phyloP scores from a whole-genome alignment of 257 asterid genomes.

The Cinchona pubescens region DNA sequence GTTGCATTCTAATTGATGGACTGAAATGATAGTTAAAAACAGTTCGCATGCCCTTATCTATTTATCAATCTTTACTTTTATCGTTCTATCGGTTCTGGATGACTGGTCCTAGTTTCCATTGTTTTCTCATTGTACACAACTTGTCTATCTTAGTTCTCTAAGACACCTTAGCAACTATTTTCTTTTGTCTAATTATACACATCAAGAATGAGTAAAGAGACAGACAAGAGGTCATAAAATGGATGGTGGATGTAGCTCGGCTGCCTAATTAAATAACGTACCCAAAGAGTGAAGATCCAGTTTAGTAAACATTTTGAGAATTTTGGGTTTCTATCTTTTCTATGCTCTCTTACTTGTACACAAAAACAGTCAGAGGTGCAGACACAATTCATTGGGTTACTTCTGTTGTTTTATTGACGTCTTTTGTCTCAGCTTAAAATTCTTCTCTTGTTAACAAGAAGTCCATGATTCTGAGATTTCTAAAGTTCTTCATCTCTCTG shows the following conservation, averaged over 20 bases:
- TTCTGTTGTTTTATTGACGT: neutral
- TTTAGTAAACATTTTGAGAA: neutral
- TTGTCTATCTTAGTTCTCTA: neutral
- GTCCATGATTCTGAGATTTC: conserved; percentile 19
- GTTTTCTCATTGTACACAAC: neutral
- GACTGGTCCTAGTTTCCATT: neutral
- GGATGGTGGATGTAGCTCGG: neutral
- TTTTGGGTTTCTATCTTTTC: neutral
- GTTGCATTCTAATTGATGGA: no score
- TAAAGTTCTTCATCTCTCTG: conserved; percentile 32
- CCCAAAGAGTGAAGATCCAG: neutral
- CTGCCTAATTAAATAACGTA: neutral
- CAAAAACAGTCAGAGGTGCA: neutral
- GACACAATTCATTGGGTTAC: neutral
- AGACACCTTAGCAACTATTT: neutral
- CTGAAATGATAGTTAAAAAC: no score
- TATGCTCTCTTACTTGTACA: neutral
- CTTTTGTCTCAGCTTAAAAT: neutral
- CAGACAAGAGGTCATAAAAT: neutral
- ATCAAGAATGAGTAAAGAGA: no score
- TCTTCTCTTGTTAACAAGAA: neutral
- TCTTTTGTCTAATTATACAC: no score
- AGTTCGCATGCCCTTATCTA: no score
- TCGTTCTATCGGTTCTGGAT: neutral
- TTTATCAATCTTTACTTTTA: neutral